Evolutionary conservation across 2,329 filamentous ascomycete genomes (phyloP).

Genomic region (Diatrype stigma): DNA sequence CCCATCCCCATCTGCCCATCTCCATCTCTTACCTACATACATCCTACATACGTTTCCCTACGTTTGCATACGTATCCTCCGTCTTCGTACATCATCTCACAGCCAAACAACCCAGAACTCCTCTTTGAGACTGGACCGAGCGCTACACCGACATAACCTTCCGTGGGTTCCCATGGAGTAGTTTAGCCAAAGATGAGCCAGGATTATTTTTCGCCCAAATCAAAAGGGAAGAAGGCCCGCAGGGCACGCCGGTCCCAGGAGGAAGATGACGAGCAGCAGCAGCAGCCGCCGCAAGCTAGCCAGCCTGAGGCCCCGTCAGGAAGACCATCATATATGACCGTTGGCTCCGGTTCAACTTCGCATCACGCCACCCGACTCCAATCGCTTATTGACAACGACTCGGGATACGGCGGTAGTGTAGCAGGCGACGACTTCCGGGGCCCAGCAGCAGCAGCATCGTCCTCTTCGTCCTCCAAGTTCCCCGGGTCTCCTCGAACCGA

Average conservation of each 20-base stretch:
- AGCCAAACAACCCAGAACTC: too few species aligned
- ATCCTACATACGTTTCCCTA: too few species aligned
- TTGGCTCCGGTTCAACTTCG: conserved; percentile 76
- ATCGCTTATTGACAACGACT: conserved; percentile 79
- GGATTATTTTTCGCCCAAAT: conserved; percentile 43
- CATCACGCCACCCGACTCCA: conserved; percentile 78
- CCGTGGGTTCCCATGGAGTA: conserved; percentile 5
- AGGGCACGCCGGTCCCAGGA: conserved; percentile 23
- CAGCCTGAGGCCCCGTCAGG: conserved; percentile 22
- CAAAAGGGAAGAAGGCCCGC: conserved; percentile 38
- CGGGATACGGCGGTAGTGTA: conserved; percentile 83
- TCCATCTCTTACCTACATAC: neutral
- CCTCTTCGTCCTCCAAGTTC: conserved; percentile 22
- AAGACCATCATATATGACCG: conserved; percentile 75
- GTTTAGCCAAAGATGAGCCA: conserved; percentile 51
- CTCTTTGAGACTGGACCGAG: too few species aligned
- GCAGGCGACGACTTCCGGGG: conserved; percentile 54
- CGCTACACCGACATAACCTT: neutral
- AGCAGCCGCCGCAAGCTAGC: conserved; percentile 19
- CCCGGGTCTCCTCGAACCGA: conserved; percentile 37
- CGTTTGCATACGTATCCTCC: too few species aligned
- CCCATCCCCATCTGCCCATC: neutral
- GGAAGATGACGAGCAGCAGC: conserved; percentile 17
- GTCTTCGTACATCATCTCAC: too few species aligned
- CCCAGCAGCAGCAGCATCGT: neutral